A percentile compares a stretch with the other conserved stretches of the same genome.
Evolutionary conservation across 140 eudicot species (phyloP).

Genomic region (Flaveria floridana): DNA sequence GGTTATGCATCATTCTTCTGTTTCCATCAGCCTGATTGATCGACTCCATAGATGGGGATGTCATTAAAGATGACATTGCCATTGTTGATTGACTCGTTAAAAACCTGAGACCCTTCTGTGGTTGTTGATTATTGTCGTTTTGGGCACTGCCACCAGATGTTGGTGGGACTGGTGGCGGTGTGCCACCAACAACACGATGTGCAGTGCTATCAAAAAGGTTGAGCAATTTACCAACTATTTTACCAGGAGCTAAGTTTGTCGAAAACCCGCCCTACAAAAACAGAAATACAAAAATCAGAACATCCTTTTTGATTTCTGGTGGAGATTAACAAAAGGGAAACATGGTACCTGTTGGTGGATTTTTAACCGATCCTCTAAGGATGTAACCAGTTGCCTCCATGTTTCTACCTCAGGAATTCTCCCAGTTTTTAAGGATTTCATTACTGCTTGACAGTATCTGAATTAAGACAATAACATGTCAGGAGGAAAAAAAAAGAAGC

Average conservation of each 20-base stretch:
- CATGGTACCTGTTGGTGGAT: slow-evolving; percentile 78
- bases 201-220: slow-evolving; percentile 87
- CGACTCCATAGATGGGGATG: slow-evolving; percentile 87
- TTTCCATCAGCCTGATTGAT: slow-evolving; percentile 56
- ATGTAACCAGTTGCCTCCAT: slow-evolving; percentile 59
- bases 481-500: background rate
- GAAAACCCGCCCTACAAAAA: slow-evolving; percentile 77
- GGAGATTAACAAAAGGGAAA: slow-evolving; percentile 9
- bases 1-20: slow-evolving; percentile 58
- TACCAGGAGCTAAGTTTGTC: slow-evolving; percentile 78
- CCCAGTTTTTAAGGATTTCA: slow-evolving; percentile 76
- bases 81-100: slow-evolving; percentile 79
- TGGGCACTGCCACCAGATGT: slow-evolving; percentile 39
- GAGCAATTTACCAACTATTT: slow-evolving; percentile 75
- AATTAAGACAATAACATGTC: slow-evolving; percentile 16
- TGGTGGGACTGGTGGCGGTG: slow-evolving; percentile 77
- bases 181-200: slow-evolving; percentile 84
- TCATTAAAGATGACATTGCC: slow-evolving; percentile 76
- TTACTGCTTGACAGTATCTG: slow-evolving; percentile 89
- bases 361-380: slow-evolving; percentile 85
- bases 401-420: slow-evolving; percentile 73
- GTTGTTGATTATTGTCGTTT: slow-evolving; percentile 40
- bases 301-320: background rate
- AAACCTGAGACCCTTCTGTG: slow-evolving; percentile 57
- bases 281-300: background rate